Base-by-base conservation (phyloP, 179 eudicot genomes). In the Camellia oleifera region DNA sequence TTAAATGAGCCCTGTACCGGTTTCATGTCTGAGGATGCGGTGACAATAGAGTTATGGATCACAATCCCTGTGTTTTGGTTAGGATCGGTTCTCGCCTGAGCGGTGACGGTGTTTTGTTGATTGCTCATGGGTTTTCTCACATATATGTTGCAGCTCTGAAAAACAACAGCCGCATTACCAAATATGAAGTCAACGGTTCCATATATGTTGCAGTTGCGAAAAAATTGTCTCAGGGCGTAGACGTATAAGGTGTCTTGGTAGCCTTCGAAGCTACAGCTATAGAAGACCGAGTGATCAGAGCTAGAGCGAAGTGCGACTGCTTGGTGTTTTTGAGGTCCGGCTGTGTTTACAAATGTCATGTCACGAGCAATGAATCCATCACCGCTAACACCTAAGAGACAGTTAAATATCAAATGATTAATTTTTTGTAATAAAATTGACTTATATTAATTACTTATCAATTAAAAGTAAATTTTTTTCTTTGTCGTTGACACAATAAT, bases 161-260 rank as follows among this genome's bases (percentile, higher is more conserved):
- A 23, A 0, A 88, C 81, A 4, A 56, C 85, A 0, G 60, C 85
- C 0, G 88, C 91, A 17, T 86, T 71, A 4, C 91, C 91, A 17
- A 88, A 86, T 12, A 88, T 80, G 73, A 84, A 84, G 60, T 88
- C 89, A 3, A 80, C 65, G 17, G 89, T 88, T 1, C 91, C 89
- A 4, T 82, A 79, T 5, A 86, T 74, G 69, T 82, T 56, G 32
- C 86, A 80, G 26, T 81, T 67, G 3, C 87, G 81, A 62, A 81
- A 88, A 77, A 88, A 88, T 63, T 88, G 91, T 0, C 91, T 79
- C 3, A 77, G 84, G 17, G 86, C 61, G 44, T 84, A 74, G 0
- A 81, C 77, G 52, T 83, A 88, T 62, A 88, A 64, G 7, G 91
- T 86, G 83, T 88, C 91, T 72, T 88, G 91, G 82, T 79, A 88